Conservation (phyloP, 805 yeast species). For the Candida tammaniensis region DNA sequence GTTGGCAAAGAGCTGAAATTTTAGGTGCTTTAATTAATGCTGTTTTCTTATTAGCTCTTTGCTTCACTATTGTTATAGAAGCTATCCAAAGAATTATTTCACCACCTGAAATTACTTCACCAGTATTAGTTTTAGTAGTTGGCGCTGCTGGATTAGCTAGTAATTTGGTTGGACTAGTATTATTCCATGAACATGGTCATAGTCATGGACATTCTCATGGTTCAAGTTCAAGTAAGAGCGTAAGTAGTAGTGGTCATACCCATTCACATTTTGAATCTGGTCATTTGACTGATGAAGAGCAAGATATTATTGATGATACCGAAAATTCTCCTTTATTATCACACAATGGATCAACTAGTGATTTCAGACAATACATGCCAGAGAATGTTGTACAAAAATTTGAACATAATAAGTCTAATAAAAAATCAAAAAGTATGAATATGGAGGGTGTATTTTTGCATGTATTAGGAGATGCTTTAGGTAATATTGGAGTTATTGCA, state of each 20-base stretch:
- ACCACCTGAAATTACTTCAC: conserved; percentile 77
- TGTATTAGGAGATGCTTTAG: conserved; percentile 94
- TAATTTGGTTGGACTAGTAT: conserved; percentile 75
- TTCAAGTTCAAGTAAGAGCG: conserved; percentile 1
- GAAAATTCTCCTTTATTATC: conserved; percentile 7
- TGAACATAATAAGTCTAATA: conserved; percentile 23
- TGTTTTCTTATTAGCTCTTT: conserved; percentile 85
- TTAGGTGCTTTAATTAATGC: conserved; percentile 94
- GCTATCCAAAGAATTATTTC: conserved; percentile 85
- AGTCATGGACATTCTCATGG: conserved; percentile 40
- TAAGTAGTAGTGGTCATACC: conserved; percentile 27
- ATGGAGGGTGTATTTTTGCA: conserved; percentile 97
- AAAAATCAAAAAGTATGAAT: conserved; percentile 67
- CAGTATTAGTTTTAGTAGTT: conserved; percentile 76
- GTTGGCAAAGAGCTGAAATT: conserved; percentile 97
- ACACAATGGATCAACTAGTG: conserved; percentile 9
- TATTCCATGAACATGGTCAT: conserved; percentile 77
- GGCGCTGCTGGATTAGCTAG: conserved; percentile 83
- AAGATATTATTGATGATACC: neutral
- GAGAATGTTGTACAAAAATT: conserved; percentile 43
- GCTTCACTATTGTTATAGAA: conserved; percentile 88
- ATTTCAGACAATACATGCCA: conserved; percentile 42
- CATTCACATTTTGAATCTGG: conserved; percentile 19
- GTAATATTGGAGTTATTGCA: conserved; percentile 87
- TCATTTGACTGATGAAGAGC: neutral